Evolutionary conservation across 495 filamentous ascomycete species (phyloP).

Genomic region (Bacidia gigantensis): DNA sequence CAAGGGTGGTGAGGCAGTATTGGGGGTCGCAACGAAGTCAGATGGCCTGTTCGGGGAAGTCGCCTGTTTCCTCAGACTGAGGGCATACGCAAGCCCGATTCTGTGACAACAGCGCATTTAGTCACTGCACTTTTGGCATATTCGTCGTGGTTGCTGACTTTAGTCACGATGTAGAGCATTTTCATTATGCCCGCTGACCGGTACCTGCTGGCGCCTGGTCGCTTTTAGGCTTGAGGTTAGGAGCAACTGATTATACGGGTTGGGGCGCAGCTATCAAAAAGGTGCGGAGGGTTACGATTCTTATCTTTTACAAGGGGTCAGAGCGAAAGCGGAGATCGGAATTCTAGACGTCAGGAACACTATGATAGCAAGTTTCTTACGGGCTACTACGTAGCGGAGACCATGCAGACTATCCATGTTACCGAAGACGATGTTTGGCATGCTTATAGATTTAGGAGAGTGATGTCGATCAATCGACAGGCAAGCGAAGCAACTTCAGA

Average conservation of each 20-base stretch:
- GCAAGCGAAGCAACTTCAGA: slow-evolving; percentile 6
- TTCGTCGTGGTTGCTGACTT: too few species aligned
- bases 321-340: slow-evolving; percentile 12
- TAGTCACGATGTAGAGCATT: too few species aligned
- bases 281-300: not conserved
- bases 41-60: too few species aligned
- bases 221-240: not conserved
- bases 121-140: too few species aligned
- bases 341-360: slow-evolving; percentile 2
- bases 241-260: not conserved
- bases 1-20: too few species aligned
- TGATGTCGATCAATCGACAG: slow-evolving; percentile 9
- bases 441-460: slow-evolving; percentile 15
- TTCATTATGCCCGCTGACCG: too few species aligned
- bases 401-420: not conserved
- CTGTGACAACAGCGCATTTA: too few species aligned
- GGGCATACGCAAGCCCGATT: too few species aligned
- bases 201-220: not conserved
- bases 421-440: slow-evolving; percentile 15
- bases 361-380: not conserved
- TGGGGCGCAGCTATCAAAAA: slow-evolving; percentile 1
- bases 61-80: too few species aligned
- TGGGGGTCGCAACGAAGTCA: too few species aligned
- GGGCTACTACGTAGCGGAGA: not conserved
- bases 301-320: slow-evolving; percentile 6